These are phyloP conservation scores for Marsdenia floribunda DNA, from an alignment of 257 asterid species.

Conservation along the genomic window DNA sequence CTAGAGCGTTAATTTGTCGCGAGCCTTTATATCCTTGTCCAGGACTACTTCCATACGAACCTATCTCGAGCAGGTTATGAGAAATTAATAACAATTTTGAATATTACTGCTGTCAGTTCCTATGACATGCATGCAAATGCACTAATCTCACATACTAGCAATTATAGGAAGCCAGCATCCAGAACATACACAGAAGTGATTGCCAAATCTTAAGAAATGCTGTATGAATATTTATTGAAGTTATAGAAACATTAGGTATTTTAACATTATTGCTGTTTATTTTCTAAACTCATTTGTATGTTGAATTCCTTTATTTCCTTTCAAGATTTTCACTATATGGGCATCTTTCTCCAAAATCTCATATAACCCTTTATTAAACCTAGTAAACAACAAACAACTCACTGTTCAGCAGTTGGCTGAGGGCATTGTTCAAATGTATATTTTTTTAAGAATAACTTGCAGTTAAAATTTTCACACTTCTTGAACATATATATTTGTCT, in stretches of 20 bases:
- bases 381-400: not conserved
- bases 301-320: not conserved
- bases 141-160: not conserved
- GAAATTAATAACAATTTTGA: not conserved
- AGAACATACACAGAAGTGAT: not conserved
- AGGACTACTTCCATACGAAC: slow-evolving; percentile 38
- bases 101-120: not conserved
- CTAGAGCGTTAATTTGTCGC: slow-evolving; percentile 41
- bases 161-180: not conserved
- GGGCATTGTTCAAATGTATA: not conserved
- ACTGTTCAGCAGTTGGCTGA: not conserved
- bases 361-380: no score
- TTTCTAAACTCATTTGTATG: not conserved
- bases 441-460: not conserved
- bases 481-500: not conserved
- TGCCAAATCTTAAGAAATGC: not conserved
- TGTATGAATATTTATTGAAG: not conserved
- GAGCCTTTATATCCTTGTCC: slow-evolving; percentile 48
- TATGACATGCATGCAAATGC: not conserved
- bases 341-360: not conserved
- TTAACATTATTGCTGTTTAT: not conserved
- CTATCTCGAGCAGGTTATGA: slow-evolving; percentile 32
- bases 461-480: not conserved
- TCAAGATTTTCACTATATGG: not conserved
- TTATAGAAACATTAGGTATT: not conserved